Evolutionary conservation across 306 rosid genomes (phyloP).

Genomic region (Myrica gale): DNA sequence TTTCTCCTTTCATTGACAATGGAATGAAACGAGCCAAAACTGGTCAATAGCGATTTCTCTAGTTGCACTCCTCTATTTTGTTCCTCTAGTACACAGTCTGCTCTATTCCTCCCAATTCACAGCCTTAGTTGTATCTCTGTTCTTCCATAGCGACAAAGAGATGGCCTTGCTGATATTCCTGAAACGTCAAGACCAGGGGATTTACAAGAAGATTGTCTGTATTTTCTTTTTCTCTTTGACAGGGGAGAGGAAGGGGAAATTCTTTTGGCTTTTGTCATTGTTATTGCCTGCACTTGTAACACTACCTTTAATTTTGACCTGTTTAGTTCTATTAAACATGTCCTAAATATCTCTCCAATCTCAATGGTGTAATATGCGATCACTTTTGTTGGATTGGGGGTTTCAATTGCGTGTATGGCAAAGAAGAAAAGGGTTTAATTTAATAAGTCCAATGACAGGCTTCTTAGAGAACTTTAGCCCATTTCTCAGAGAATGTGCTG

Average conservation of each 20-base stretch:
- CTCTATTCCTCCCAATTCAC: conserved; percentile 27
- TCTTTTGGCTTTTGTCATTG: conserved; percentile 37
- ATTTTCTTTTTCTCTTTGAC: conserved; percentile 8
- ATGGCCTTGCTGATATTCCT: conserved; percentile 30
- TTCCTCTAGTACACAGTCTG: conserved; percentile 6
- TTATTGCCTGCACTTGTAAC: conserved; percentile 33
- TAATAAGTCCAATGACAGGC: too few species aligned
- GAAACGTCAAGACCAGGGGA: conserved; percentile 16
- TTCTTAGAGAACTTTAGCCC: too few species aligned
- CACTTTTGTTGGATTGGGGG: too few species aligned
- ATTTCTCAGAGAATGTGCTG: too few species aligned
- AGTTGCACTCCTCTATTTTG: conserved; percentile 9
- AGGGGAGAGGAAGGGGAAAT: conserved; percentile 30
- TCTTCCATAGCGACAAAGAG: conserved; percentile 35
- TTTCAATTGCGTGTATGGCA: too few species aligned
- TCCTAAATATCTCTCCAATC: not conserved
- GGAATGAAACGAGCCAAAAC: conserved; percentile 81
- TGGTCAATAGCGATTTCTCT: conserved; percentile 36
- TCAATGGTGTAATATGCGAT: too few species aligned
- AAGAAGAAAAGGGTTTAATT: too few species aligned
- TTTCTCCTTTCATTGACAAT: conserved; percentile 66
- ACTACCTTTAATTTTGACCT: not conserved
- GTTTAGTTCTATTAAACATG: not conserved
- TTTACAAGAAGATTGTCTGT: conserved; percentile 23
- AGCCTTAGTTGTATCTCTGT: conserved; percentile 35